Evolutionary conservation across 139 green algal species (phyloP).

Genomic region (Spirogloea muscicola): DNA sequence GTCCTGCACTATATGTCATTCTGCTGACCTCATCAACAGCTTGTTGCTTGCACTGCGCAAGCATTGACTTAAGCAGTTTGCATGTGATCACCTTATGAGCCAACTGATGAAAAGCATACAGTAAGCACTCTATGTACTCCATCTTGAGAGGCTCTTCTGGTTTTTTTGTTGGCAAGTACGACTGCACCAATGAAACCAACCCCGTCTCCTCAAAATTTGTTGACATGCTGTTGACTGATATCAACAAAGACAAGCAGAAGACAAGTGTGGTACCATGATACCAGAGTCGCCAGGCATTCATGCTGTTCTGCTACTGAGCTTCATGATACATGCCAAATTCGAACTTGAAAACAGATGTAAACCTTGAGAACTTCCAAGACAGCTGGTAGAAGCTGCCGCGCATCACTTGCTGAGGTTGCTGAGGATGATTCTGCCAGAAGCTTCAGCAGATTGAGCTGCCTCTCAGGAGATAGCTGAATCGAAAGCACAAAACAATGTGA

Average conservation of each 20-base stretch:
- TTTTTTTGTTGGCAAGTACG: slow-evolving; percentile 31
- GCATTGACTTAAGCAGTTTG: neutral
- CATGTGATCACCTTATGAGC: slow-evolving; percentile 25
- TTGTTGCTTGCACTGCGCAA: neutral
- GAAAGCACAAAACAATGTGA: neutral
- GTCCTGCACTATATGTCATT: neutral
- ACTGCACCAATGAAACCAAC: slow-evolving; percentile 1
- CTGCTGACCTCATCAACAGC: neutral
- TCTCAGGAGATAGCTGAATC: neutral
- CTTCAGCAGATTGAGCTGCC: slow-evolving; percentile 34
- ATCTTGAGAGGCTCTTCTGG: slow-evolving; percentile 1
- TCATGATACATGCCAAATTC: neutral
- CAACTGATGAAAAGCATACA: slow-evolving; percentile 44
- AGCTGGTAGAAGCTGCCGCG: slow-evolving; percentile 20
- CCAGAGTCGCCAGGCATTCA: neutral
- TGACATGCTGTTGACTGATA: neutral
- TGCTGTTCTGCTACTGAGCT: neutral
- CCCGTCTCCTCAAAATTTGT: neutral
- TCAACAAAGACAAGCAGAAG: neutral
- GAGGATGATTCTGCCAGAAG: slow-evolving; percentile 23
- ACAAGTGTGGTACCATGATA: neutral
- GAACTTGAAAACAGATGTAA: too few relatives aligned
- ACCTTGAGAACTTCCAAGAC: slow-evolving; percentile 37
- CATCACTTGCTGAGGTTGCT: slow-evolving; percentile 6
- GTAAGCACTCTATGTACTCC: slow-evolving; percentile 13